Percentiles rank a stretch among this genome's conserved stretches.
Conservation (phyloP, 164 flowering plant species). For the Cinnamomum chago region DNA sequence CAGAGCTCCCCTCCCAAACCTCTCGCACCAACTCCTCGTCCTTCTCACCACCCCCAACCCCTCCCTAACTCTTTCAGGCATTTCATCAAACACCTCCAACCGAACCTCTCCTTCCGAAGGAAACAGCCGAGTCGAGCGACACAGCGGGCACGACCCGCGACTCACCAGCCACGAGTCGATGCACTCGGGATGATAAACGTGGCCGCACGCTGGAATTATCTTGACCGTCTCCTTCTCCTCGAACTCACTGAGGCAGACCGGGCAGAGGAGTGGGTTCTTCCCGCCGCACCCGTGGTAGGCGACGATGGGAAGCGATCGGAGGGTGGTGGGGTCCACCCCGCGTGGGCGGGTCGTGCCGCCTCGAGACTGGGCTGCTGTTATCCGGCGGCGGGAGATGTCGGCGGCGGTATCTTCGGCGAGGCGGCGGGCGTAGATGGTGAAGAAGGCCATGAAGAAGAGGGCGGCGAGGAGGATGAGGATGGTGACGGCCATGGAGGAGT, state of each 20-base stretch:
- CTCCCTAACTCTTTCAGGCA: constrained; percentile 4
- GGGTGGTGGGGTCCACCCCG: not conserved
- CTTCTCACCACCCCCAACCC: constrained; percentile 14
- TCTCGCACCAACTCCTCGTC: constrained; percentile 20
- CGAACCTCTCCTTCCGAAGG: not conserved
- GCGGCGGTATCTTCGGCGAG: not conserved
- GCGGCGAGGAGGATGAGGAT: not conserved
- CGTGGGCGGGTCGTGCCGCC: not conserved
- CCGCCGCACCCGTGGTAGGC: not conserved
- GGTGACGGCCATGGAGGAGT: constrained; percentile 3
- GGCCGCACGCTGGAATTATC: constrained; percentile 44
- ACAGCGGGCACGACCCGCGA: constrained; percentile 62
- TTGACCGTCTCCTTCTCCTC: constrained; percentile 45
- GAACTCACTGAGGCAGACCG: constrained; percentile 59
- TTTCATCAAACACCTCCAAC: not conserved
- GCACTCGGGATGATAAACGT: constrained; percentile 58
- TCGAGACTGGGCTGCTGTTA: not conserved
- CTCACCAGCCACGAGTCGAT: constrained; percentile 55
- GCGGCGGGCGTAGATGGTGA: not conserved
- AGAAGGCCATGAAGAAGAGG: constrained; percentile 1
- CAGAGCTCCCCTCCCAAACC: constrained; percentile 9
- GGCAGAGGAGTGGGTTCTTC: constrained; percentile 32
- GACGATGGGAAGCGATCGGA: not conserved
- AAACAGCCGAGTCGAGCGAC: constrained; percentile 35
- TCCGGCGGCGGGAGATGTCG: not conserved